phyloP scores from a whole-genome alignment of 2,329 filamentous ascomycete genomes.

The Aaosphaeria arxii region DNA sequence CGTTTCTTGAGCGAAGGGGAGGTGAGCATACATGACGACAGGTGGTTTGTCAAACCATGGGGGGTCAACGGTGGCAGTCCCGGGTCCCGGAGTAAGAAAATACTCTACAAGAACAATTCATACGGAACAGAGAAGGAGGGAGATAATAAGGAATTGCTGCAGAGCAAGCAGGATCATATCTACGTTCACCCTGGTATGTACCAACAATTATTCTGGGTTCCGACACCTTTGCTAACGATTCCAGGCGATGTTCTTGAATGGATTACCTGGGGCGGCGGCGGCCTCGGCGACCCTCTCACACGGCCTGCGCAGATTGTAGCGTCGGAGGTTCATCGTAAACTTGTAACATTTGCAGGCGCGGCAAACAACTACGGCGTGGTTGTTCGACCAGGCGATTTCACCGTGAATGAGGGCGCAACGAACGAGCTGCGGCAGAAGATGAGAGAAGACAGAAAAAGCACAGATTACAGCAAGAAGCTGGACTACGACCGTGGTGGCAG shows the following conservation, averaged over 20 bases:
- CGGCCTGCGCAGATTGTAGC: constrained; percentile 45
- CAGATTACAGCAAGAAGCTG: constrained; percentile 13
- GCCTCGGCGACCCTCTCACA: constrained; percentile 47
- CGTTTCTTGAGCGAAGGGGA: constrained; percentile 47
- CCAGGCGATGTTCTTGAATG: constrained; percentile 48
- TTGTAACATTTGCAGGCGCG: constrained; percentile 45
- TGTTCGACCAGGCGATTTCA: constrained; percentile 34
- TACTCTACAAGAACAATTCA: constrained; percentile 41
- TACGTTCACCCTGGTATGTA: constrained; percentile 39
- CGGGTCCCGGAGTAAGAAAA: constrained; percentile 43
- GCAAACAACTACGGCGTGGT: constrained; percentile 46
- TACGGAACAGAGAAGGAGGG: constrained; percentile 31
- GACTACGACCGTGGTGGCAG: constrained; percentile 46
- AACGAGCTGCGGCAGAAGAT: constrained; percentile 33
- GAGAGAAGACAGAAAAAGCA: constrained; percentile 14
- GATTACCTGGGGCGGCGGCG: constrained; percentile 51
- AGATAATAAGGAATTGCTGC: constrained; percentile 36
- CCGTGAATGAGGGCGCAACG: constrained; percentile 38
- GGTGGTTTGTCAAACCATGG: constrained; percentile 51
- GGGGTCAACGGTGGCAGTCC: constrained; percentile 48
- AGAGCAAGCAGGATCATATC: constrained; percentile 50
- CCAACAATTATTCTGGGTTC: background rate
- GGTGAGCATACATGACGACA: constrained; percentile 48
- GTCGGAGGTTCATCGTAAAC: constrained; percentile 44
- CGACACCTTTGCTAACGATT: background rate